A percentile compares a stretch with the other conserved stretches of the same genome.
Evolutionary conservation across 768 basidiomycete genomes (phyloP).

Genomic region (Kwoniella botswanensis): DNA sequence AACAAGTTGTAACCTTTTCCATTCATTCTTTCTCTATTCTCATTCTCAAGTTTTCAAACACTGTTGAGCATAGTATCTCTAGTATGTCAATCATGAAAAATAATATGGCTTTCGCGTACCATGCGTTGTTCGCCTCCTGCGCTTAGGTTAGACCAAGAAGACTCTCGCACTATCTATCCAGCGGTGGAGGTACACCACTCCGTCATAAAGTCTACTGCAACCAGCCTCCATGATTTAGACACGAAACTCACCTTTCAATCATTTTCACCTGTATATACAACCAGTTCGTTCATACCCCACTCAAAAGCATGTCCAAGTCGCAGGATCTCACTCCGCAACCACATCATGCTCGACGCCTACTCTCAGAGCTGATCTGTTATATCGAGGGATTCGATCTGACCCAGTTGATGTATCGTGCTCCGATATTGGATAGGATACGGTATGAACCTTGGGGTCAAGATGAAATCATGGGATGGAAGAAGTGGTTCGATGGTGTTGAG

Average conservation of each 20-base stretch:
- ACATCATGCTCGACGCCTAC: background rate
- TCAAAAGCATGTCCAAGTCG: slow-evolving; percentile 4
- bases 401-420: slow-evolving; percentile 21
- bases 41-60: too few relatives aligned
- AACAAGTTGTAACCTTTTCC: too few relatives aligned
- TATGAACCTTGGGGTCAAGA: slow-evolving; percentile 28
- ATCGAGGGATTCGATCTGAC: slow-evolving; percentile 17
- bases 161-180: too few relatives aligned
- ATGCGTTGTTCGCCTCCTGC: too few relatives aligned
- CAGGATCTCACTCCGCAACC: slow-evolving; percentile 18
- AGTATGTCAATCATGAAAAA: background rate
- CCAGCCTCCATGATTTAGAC: too few relatives aligned
- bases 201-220: background rate
- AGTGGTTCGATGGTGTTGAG: slow-evolving; percentile 25
- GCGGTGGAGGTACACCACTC: slow-evolving; percentile 14
- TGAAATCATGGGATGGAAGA: slow-evolving; percentile 29
- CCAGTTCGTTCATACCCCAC: too few relatives aligned
- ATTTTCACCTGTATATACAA: background rate
- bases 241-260: too few relatives aligned
- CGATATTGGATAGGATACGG: slow-evolving; percentile 24
- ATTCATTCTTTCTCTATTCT: too few relatives aligned
- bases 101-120: too few relatives aligned
- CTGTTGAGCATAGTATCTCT: slow-evolving; percentile 5
- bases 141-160: too few relatives aligned
- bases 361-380: slow-evolving; percentile 1